Conservation (phyloP, 768 basidiomycete genomes). For the Lepiota brunneoincarnata region DNA sequence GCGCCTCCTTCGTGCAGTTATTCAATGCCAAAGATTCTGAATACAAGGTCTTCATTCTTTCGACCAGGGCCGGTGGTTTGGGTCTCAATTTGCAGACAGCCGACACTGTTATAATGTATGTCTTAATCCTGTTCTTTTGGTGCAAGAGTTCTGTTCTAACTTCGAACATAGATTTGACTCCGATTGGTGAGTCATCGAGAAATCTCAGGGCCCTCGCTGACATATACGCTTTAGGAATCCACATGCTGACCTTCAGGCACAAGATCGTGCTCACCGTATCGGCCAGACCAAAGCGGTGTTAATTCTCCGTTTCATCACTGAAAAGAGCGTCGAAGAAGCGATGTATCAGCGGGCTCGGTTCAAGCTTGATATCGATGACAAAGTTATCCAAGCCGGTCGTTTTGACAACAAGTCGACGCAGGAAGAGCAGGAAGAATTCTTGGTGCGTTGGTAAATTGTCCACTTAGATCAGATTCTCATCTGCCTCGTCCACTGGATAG, state of each 20-base stretch:
- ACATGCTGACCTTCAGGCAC: constrained; percentile 97
- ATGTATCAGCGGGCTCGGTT: constrained; percentile 93
- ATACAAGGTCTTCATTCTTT: constrained; percentile 89
- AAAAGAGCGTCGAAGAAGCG: constrained; percentile 97
- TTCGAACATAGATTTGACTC: constrained; percentile 60
- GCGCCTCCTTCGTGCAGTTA: constrained; percentile 77
- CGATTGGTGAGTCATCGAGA: constrained; percentile 43
- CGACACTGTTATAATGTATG: constrained; percentile 93
- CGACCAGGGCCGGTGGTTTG: constrained; percentile 90
- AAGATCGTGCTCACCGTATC: constrained; percentile 99
- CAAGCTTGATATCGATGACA: constrained; percentile 98
- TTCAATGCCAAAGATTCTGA: constrained; percentile 92
- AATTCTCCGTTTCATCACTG: constrained; percentile 94
- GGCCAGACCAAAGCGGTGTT: constrained; percentile 98
- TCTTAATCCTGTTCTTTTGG: constrained; percentile 13
- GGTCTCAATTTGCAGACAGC: constrained; percentile 95
- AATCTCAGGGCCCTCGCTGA: constrained; percentile 19
- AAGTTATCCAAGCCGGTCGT: constrained; percentile 98
- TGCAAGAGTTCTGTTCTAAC: constrained; percentile 6
- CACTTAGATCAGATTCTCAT: constrained; percentile 1
- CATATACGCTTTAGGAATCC: constrained; percentile 63
- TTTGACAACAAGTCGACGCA: constrained; percentile 99
- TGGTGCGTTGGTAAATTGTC: constrained; percentile 51
- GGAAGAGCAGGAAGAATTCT: constrained; percentile 94
- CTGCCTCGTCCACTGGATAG: constrained; percentile 34